phyloP scores from a whole-genome alignment of 2,329 filamentous ascomycete genomes.

The Leptographium galeiforme region DNA sequence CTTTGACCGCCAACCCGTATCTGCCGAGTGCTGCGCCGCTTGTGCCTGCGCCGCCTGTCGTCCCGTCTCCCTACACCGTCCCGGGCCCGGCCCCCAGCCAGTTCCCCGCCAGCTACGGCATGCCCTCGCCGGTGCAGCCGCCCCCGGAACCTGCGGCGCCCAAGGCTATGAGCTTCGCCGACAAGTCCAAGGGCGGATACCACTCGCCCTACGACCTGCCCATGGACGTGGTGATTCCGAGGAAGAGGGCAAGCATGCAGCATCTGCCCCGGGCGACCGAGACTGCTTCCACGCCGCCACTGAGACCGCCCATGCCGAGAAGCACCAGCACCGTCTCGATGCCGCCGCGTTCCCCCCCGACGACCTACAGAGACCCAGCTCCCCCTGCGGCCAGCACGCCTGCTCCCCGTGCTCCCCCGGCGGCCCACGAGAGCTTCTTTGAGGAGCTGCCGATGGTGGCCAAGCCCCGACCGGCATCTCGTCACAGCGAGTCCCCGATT shows the following conservation, averaged over 20 bases:
- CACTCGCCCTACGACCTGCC: slow-evolving; percentile 90
- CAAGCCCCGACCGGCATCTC: slow-evolving; percentile 47
- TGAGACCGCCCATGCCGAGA: slow-evolving; percentile 22
- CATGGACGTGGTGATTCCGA: slow-evolving; percentile 64
- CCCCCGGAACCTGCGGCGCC: neutral
- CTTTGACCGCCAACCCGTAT: slow-evolving; percentile 8
- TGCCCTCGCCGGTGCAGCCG: slow-evolving; percentile 19
- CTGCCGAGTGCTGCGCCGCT: slow-evolving; percentile 5
- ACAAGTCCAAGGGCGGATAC: slow-evolving; percentile 85
- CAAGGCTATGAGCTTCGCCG: slow-evolving; percentile 71
- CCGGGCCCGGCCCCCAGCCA: slow-evolving; percentile 1
- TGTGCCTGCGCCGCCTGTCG: neutral
- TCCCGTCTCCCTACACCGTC: neutral
- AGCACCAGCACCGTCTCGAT: slow-evolving; percentile 39
- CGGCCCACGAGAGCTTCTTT: slow-evolving; percentile 49
- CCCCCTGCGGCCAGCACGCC: too few relatives aligned
- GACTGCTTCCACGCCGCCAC: slow-evolving; percentile 24
- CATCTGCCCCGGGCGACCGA: slow-evolving; percentile 34
- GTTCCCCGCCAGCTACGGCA: slow-evolving; percentile 7
- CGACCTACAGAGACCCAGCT: neutral
- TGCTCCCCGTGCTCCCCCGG: slow-evolving; percentile 3
- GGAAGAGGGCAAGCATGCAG: slow-evolving; percentile 49
- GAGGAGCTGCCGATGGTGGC: slow-evolving; percentile 58
- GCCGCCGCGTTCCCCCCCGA: slow-evolving; percentile 7
- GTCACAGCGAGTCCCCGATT: slow-evolving; percentile 35